Evolutionary conservation across 371 early-diverging fungal species (phyloP).

Genomic region (Mucor saturninus): DNA sequence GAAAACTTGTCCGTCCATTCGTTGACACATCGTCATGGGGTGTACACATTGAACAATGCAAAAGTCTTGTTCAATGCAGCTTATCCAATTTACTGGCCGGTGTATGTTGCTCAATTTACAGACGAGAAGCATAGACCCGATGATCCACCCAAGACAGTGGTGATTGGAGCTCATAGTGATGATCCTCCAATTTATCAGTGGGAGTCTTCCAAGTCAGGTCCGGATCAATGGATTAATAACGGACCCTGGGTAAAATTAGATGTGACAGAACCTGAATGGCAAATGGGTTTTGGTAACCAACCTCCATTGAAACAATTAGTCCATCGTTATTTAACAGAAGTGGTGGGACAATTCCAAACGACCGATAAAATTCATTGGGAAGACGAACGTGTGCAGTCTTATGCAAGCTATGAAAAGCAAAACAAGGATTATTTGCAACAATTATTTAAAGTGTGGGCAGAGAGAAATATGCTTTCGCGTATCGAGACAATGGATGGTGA

Average conservation of each 20-base stretch:
- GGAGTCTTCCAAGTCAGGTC: conserved; percentile 18
- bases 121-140: conserved; percentile 7
- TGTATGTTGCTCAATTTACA: conserved; percentile 36
- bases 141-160: conserved; percentile 24
- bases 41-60: conserved; percentile 20
- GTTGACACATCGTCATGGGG: conserved; percentile 1
- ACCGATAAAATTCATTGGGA: conserved; percentile 27
- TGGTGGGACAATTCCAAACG: conserved; percentile 17
- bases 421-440: conserved; percentile 38
- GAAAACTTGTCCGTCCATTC: conserved; percentile 19
- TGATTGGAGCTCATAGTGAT: conserved; percentile 31
- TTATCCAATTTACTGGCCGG: conserved; percentile 44
- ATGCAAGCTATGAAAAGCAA: conserved; percentile 19
- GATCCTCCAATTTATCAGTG: conserved; percentile 36
- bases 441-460: conserved; percentile 33
- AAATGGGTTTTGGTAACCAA: conserved; percentile 16
- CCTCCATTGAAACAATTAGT: conserved; percentile 21
- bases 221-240: conserved; percentile 40
- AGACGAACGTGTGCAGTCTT: conserved; percentile 34
- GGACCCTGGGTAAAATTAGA: conserved; percentile 36
- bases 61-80: conserved; percentile 27
- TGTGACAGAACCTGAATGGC: conserved; percentile 34
- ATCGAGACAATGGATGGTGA: conserved; percentile 23
- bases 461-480: conserved; percentile 27
- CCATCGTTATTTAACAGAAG: conserved; percentile 22